Conservation (phyloP, 768 basidiomycete species). For the Calocera viscosa region DNA sequence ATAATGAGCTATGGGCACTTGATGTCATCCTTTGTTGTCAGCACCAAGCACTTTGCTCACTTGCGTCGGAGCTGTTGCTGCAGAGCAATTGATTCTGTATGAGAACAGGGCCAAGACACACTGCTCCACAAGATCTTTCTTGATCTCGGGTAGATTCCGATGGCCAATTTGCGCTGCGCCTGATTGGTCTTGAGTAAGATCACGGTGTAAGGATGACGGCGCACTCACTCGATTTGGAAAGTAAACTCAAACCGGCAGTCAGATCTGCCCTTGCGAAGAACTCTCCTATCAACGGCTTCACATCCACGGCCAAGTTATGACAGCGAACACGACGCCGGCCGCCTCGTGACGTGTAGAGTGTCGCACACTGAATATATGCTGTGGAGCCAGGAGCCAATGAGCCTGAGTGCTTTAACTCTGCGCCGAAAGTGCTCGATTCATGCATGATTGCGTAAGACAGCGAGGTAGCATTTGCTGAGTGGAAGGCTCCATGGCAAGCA, state of each 20-base stretch:
- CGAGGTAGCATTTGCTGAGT: slow-evolving; percentile 42
- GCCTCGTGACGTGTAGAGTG: slow-evolving; percentile 64
- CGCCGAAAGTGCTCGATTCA: slow-evolving; percentile 67
- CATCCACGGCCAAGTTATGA: slow-evolving; percentile 72
- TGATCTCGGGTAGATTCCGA: slow-evolving; percentile 56
- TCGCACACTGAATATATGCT: slow-evolving; percentile 73
- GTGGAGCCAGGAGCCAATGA: slow-evolving; percentile 8
- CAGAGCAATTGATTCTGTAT: slow-evolving; percentile 80
- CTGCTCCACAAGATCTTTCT: slow-evolving; percentile 72
- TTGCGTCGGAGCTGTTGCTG: slow-evolving; percentile 63
- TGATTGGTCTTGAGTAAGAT: slow-evolving; percentile 24
- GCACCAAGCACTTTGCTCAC: slow-evolving; percentile 35
- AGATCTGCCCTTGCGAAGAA: slow-evolving; percentile 86
- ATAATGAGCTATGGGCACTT: slow-evolving; percentile 59
- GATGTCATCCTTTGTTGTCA: not conserved
- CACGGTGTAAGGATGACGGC: not conserved
- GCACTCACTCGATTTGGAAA: slow-evolving; percentile 62
- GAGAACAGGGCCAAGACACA: slow-evolving; percentile 71
- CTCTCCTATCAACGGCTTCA: slow-evolving; percentile 73
- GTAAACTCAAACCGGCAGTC: slow-evolving; percentile 62
- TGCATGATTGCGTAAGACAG: slow-evolving; percentile 68
- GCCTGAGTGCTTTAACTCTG: slow-evolving; percentile 59
- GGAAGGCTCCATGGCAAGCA: slow-evolving; percentile 59
- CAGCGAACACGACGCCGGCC: slow-evolving; percentile 77
- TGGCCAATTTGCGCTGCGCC: slow-evolving; percentile 54